A percentile compares a stretch with the other conserved stretches of the same genome.
Conservation (phyloP, 441 rosid species). For the Gossypium aridum region DNA sequence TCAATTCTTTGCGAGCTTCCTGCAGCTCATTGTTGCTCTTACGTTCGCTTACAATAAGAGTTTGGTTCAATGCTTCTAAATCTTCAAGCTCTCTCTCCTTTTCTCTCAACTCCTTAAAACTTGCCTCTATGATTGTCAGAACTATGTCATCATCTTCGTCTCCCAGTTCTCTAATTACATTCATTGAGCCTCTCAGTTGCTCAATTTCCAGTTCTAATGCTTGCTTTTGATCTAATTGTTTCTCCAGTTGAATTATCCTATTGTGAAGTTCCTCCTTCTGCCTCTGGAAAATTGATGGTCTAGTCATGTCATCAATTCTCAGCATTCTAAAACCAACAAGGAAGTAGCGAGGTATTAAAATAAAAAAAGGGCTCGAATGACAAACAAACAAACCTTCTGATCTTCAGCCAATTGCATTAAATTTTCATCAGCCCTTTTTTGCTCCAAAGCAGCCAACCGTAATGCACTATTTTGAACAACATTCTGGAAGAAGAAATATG, state of each 20-base stretch:
- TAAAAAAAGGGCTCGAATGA: constrained; percentile 13
- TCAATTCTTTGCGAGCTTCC: constrained; percentile 80
- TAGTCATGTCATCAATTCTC: constrained; percentile 8
- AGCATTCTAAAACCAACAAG: constrained; percentile 1
- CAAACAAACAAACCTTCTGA: constrained; percentile 56
- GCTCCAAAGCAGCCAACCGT: constrained; percentile 70
- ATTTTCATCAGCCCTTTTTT: constrained; percentile 65
- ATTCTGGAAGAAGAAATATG: constrained; percentile 37
- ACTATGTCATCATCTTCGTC: constrained; percentile 51
- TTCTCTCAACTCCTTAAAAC: constrained; percentile 60
- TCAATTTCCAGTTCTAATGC: constrained; percentile 76
- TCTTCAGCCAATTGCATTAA: constrained; percentile 74
- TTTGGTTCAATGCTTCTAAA: constrained; percentile 62
- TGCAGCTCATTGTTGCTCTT: constrained; percentile 83
- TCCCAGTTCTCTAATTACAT: constrained; percentile 65
- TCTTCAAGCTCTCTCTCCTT: constrained; percentile 67
- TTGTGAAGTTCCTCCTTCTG: constrained; percentile 66
- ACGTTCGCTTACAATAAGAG: constrained; percentile 68
- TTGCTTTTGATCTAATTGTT: constrained; percentile 73
- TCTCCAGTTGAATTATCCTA: constrained; percentile 54
- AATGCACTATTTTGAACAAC: constrained; percentile 41
- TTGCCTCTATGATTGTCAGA: constrained; percentile 49
- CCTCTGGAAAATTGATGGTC: constrained; percentile 37
- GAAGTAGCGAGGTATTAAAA: constrained; percentile 13
- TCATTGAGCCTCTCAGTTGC: constrained; percentile 49